Evolutionary conservation across 1,284 basidiomycete species (phyloP).

Genomic region (Ganoderma multipileum): DNA sequence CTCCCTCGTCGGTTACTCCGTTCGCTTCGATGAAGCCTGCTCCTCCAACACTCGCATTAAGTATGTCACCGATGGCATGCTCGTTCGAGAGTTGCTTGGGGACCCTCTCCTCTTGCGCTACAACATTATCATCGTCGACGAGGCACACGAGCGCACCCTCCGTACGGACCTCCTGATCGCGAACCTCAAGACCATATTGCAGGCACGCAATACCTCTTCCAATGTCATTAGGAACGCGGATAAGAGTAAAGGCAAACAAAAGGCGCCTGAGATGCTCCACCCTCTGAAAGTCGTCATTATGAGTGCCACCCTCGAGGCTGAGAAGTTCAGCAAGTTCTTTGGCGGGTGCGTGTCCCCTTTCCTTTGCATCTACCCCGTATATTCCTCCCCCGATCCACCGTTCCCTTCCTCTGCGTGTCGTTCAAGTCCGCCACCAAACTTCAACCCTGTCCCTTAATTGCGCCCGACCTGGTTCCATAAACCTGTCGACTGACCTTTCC

Average conservation of each 20-base stretch:
- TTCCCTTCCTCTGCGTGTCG: not conserved
- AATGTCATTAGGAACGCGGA: constrained; percentile 44
- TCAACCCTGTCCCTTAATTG: not conserved
- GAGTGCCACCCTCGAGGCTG: constrained; percentile 96
- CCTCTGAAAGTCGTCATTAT: constrained; percentile 94
- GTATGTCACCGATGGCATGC: constrained; percentile 97
- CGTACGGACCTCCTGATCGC: constrained; percentile 96
- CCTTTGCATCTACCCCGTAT: not conserved
- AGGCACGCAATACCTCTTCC: constrained; percentile 60
- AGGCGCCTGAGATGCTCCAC: constrained; percentile 37
- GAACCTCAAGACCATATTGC: constrained; percentile 88
- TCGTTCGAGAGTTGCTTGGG: constrained; percentile 88
- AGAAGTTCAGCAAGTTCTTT: constrained; percentile 92
- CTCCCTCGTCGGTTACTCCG: constrained; percentile 88
- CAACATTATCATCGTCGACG: constrained; percentile 92
- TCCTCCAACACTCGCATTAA: constrained; percentile 82
- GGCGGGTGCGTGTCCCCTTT: constrained; percentile 55
- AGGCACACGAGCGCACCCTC: constrained; percentile 96
- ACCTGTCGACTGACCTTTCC: constrained; percentile 8
- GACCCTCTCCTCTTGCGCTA: constrained; percentile 85
- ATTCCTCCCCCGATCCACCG: not conserved
- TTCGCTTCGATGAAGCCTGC: constrained; percentile 92
- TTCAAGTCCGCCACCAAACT: not conserved
- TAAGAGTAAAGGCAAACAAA: constrained; percentile 38
- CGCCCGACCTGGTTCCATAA: not conserved